A percentile compares a stretch with the other conserved stretches of the same genome.
Conservation (phyloP, 495 filamentous ascomycete genomes). For the Cercophora scortea region DNA sequence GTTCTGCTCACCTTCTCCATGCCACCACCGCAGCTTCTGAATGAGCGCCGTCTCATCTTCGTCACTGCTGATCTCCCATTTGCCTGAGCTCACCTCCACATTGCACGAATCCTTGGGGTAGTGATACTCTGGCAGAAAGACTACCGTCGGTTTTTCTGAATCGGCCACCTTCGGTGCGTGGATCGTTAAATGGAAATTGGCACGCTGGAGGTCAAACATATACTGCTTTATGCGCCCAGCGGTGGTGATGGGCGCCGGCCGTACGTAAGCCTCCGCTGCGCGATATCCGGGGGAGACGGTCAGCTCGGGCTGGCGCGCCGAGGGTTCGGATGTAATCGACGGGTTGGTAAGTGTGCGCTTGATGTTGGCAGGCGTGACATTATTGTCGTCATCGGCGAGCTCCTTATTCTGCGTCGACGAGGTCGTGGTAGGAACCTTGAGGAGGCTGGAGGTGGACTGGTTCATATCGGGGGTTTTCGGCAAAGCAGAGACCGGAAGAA, state of each 20-base stretch:
- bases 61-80: conserved; percentile 74
- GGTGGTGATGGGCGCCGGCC: conserved; percentile 72
- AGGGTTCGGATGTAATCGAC: conserved; percentile 56
- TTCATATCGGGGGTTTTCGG: conserved; percentile 30
- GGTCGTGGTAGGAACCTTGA: conserved; percentile 14
- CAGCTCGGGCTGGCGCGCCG: conserved; percentile 44
- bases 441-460: conserved; percentile 26
- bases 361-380: conserved; percentile 61
- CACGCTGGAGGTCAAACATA: conserved; percentile 71
- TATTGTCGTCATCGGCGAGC: conserved; percentile 45
- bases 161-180: conserved; percentile 42
- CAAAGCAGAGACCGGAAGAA: conserved; percentile 48
- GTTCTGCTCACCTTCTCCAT: conserved; percentile 72
- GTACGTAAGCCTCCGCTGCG: conserved; percentile 85
- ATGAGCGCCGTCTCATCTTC: conserved; percentile 57
- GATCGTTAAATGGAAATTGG: conserved; percentile 63
- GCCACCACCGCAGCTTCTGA: conserved; percentile 84
- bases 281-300: conserved; percentile 63
- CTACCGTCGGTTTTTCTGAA: conserved; percentile 64
- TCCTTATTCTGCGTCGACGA: conserved; percentile 14
- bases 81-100: conserved; percentile 74
- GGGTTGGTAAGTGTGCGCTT: conserved; percentile 62
- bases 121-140: conserved; percentile 88
- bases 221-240: conserved; percentile 59
- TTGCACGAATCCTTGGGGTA: conserved; percentile 66